These are phyloP conservation scores for Diaporthe vaccinii DNA, from an alignment of 2,329 filamentous ascomycete genomes.

Conservation along the genomic window DNA sequence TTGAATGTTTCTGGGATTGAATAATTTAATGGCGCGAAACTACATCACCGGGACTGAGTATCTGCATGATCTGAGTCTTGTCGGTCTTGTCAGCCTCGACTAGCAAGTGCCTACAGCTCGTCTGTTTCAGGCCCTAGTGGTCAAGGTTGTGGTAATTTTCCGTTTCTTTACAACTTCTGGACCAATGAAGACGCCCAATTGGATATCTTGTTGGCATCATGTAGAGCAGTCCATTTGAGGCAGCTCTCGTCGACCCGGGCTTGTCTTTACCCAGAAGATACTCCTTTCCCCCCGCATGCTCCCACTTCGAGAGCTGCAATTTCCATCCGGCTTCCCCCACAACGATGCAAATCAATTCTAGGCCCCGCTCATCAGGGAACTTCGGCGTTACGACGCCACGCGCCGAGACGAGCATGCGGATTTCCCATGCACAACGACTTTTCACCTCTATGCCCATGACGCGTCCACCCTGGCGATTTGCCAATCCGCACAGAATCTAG, in stretches of 20 bases:
- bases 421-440: too few relatives aligned
- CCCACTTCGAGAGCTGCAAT: neutral
- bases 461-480: neutral
- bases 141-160: neutral
- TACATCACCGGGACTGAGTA: neutral
- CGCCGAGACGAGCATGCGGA: neutral
- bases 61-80: neutral
- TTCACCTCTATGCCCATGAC: neutral
- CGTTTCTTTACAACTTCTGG: neutral
- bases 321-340: slow-evolving; percentile 7
- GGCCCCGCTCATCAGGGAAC: neutral
- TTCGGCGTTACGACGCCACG: neutral
- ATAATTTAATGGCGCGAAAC: too few relatives aligned
- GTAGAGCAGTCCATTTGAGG: too few relatives aligned
- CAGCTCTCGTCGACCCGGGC: neutral
- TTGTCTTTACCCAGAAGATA: neutral
- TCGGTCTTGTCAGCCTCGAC: neutral
- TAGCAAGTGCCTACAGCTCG: neutral
- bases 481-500: neutral
- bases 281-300: neutral
- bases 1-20: neutral
- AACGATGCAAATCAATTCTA: slow-evolving; percentile 6
- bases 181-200: neutral
- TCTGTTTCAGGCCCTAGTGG: neutral
- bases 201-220: neutral